A percentile compares a stretch with the other conserved stretches of the same genome.
phyloP scores from a whole-genome alignment of 2,329 filamentous ascomycete genomes.

The Exophiala mesophila region DNA sequence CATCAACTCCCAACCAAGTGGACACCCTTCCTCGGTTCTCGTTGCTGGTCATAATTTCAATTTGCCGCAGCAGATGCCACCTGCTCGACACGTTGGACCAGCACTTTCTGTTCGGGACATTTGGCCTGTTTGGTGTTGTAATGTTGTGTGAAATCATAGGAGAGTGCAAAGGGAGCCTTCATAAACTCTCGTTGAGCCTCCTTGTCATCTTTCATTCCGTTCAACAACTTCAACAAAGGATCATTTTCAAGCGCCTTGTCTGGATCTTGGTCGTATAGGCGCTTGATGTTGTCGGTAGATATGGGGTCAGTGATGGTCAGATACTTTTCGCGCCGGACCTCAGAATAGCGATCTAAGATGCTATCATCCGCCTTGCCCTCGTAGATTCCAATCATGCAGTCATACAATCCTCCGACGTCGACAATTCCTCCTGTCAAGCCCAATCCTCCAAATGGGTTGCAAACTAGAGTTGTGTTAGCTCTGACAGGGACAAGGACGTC shows the following conservation, averaged over 20 bases:
- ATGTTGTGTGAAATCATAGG: constrained; percentile 23
- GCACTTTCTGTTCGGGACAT: constrained; percentile 1
- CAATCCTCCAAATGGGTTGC: constrained; percentile 54
- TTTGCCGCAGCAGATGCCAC: constrained; percentile 6
- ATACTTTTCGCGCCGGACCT: constrained; percentile 38
- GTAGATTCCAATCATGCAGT: constrained; percentile 50
- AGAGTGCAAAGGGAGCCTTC: constrained; percentile 13
- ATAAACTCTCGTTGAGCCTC: constrained; percentile 23
- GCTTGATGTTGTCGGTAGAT: constrained; percentile 40
- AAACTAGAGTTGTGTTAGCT: constrained; percentile 23
- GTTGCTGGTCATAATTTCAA: not conserved
- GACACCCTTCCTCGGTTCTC: too few species aligned
- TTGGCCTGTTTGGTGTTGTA: constrained; percentile 10
- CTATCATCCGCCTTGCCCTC: constrained; percentile 35
- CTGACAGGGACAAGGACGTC: not conserved
- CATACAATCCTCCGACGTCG: constrained; percentile 57
- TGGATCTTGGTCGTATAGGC: constrained; percentile 34
- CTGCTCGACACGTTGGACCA: constrained; percentile 11
- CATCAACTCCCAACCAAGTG: not conserved
- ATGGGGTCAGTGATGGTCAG: constrained; percentile 36
- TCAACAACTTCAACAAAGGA: constrained; percentile 34
- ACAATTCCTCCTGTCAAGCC: constrained; percentile 61
- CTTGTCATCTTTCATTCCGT: constrained; percentile 31
- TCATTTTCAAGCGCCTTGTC: constrained; percentile 35
- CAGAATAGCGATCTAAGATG: constrained; percentile 43